Evolutionary conservation across 2,329 filamentous ascomycete genomes (phyloP).

Genomic region (Trichoderma gracile): DNA sequence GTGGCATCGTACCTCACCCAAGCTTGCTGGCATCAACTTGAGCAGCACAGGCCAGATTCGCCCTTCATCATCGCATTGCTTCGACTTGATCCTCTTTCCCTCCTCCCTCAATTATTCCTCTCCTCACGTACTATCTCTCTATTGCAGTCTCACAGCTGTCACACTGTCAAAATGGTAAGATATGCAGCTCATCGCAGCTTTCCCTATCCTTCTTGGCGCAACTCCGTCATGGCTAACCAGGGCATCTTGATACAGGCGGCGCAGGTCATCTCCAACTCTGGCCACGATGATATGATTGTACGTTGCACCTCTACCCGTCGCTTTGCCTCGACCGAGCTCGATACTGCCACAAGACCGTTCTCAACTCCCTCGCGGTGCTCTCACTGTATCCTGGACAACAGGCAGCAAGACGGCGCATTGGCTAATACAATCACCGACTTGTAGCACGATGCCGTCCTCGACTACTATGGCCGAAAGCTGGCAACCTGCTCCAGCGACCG

Average conservation of each 20-base stretch:
- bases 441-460: constrained; percentile 94
- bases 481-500: constrained; percentile 98
- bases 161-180: constrained; percentile 27
- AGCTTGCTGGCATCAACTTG: constrained; percentile 19
- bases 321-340: background rate
- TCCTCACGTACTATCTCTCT: background rate
- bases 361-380: too few species aligned
- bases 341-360: background rate
- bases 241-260: constrained; percentile 39
- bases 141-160: background rate
- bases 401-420: constrained; percentile 22
- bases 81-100: background rate
- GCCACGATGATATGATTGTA: constrained; percentile 99
- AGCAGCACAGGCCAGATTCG: constrained; percentile 23
- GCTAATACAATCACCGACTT: background rate
- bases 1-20: constrained; percentile 10
- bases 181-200: constrained; percentile 8
- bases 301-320: constrained; percentile 42
- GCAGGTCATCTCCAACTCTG: constrained; percentile 49
- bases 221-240: constrained; percentile 33
- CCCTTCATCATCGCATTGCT: constrained; percentile 10
- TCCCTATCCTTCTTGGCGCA: background rate
- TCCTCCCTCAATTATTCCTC: background rate
- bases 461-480: constrained; percentile 95
- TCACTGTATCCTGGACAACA: constrained; percentile 23